Evolutionary conservation across 2,329 filamentous ascomycete species (phyloP).

Genomic region (Lizonia empirigonia): DNA sequence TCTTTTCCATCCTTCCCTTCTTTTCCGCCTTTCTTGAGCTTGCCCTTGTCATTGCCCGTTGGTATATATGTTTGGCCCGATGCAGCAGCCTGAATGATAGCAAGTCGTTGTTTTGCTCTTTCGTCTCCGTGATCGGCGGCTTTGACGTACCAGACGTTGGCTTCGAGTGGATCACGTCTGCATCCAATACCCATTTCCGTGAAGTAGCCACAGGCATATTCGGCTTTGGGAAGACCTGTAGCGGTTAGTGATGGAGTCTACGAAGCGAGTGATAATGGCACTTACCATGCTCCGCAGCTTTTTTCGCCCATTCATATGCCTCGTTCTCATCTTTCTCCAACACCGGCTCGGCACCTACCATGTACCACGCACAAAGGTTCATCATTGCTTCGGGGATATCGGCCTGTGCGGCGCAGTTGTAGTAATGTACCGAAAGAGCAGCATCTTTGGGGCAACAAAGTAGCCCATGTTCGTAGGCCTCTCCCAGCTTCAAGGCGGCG

Average conservation of each 20-base stretch:
- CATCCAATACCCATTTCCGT: conserved; percentile 98
- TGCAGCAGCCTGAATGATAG: conserved; percentile 84
- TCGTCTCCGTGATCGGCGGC: conserved; percentile 92
- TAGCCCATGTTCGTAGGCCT: conserved; percentile 92
- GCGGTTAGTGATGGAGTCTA: conserved; percentile 18
- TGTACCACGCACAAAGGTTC: conserved; percentile 98
- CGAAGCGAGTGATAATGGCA: not conserved
- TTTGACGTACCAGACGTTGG: conserved; percentile 98
- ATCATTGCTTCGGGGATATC: conserved; percentile 92
- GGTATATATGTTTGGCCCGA: conserved; percentile 54
- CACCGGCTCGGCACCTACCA: conserved; percentile 90
- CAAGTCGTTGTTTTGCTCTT: conserved; percentile 82
- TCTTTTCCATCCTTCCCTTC: conserved; percentile 21
- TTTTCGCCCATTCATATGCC: conserved; percentile 93
- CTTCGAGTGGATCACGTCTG: conserved; percentile 89
- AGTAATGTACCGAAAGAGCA: conserved; percentile 94
- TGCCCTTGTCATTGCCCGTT: conserved; percentile 30
- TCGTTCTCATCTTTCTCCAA: conserved; percentile 95
- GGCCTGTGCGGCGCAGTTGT: conserved; percentile 86
- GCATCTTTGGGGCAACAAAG: conserved; percentile 88
- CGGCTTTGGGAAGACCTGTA: conserved; percentile 69
- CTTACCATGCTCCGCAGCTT: conserved; percentile 84
- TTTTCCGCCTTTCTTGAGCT: conserved; percentile 38
- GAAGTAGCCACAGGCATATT: conserved; percentile 96
- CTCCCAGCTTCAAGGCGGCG: conserved; percentile 86